Conservation (phyloP, 257 asterid genomes). For the Anisodus acutangulus region DNA sequence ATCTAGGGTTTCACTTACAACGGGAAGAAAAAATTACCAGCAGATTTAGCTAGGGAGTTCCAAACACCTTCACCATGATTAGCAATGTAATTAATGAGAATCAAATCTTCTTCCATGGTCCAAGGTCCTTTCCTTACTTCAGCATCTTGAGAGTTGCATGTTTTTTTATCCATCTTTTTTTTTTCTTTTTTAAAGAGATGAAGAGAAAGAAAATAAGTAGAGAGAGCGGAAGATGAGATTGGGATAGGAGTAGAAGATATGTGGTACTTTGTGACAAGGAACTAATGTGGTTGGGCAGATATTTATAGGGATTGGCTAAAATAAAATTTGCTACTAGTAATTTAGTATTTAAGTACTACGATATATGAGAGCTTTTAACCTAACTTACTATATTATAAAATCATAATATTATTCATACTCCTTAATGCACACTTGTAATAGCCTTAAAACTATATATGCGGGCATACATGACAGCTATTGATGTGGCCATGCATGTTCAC, state of each 20-base stretch:
- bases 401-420: not conserved
- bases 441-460: slow-evolving; percentile 17
- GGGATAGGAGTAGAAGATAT: not conserved
- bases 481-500: slow-evolving; percentile 32
- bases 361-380: slow-evolving; percentile 54
- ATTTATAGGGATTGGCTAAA: slow-evolving; percentile 64
- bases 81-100: slow-evolving; percentile 91
- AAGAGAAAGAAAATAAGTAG: not conserved
- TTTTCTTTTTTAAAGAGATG: not conserved
- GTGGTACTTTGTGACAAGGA: slow-evolving; percentile 43
- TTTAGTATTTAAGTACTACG: slow-evolving; percentile 44
- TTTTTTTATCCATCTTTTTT: slow-evolving; percentile 64
- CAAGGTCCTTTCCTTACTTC: slow-evolving; percentile 99
- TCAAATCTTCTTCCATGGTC: slow-evolving; percentile 98
- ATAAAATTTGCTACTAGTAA: slow-evolving; percentile 34
- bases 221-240: slow-evolving; percentile 4
- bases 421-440: not conserved
- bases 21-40: slow-evolving; percentile 48
- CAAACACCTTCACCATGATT: slow-evolving; percentile 99
- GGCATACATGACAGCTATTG: slow-evolving; percentile 24
- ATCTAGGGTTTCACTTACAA: not conserved
- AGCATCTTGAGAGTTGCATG: slow-evolving; percentile 77
- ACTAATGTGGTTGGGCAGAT: slow-evolving; percentile 50
- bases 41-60: slow-evolving; percentile 91
- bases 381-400: slow-evolving; percentile 52